Base-by-base conservation (phyloP, 208 protist genomes). In the Naegleria gruberi region DNA sequence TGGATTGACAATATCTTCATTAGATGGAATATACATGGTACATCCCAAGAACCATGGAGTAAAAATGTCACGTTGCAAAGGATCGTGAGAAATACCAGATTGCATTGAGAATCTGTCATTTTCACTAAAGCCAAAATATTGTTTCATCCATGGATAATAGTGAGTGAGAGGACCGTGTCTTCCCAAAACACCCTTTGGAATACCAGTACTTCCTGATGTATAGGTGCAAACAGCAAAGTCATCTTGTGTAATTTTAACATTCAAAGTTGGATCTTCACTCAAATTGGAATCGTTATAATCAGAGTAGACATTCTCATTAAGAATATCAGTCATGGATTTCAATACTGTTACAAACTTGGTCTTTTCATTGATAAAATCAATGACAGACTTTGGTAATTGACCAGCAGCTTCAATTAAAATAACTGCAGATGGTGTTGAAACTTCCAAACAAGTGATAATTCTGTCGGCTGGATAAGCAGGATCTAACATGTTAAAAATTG, bases 1-100 rank as follows among this genome's bases (percentile, higher is more conserved):
- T 10, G 93, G 93, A 43, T 86, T 93, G 74, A 47, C 73, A 82
- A 95, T 95, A 85, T 92, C 91, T n/a, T 94, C 92, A 37, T 90
- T 82, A 0, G 82, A 91, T 51, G 94, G 94, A 86, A 95, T 94
- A 91, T 90, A 92, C 43, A 95, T 93, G 6, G 43, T 44, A 41
- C 93, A 94, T 55, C 94, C 94, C 10, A 95, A 89, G 91, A 94
- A 95, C 82, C 94, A 40, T n/a, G 94, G 94, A 30, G 94, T 95
- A 89, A 95, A 95, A 57, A 95, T 95, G 87, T 95, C 93, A 37
- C 94, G 81, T 85, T 95, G 94, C 23, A 95, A 91, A 23, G 94
- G 94, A 84, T 95, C 94, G 84, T 95, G 94, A 34, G 93, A 92
- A 82, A 95, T 95, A 84, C 94, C 94, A 6, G 90, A 93, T 46